Base-by-base conservation (phyloP, 2,329 filamentous ascomycete genomes). In the Penicillium sp. region DNA sequence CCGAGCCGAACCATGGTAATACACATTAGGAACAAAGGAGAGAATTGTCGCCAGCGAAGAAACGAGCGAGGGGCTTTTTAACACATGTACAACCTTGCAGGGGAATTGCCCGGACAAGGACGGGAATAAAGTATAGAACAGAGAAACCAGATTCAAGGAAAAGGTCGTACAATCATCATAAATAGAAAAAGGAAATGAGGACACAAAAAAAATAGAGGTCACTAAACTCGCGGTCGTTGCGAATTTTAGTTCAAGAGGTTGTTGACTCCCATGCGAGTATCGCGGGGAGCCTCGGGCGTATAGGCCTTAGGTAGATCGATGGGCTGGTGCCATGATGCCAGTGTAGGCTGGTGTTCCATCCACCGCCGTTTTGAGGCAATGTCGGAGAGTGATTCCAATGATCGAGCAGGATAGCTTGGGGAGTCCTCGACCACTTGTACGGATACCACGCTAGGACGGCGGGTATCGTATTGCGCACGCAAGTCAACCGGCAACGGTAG, bases 401-500 rank as follows among this genome's bases (percentile, higher is more conserved):
- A 59, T 8, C 61, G 62, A 26, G 50, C 49, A 2, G 62, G 62
- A 27, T 69, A 64, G 31, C 58, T 60, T 43, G 64, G 56, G 10
- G 64, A 66, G 52, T 72, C 69, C 6, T 72, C 69, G 7, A 64
- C 46, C 8, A 65, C 58, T 26, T 66, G 63, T 11, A 69, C 58
- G 9, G 64, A 62, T 9, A 66, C 63, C 26, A 65, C 59, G 33
- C 71, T 76, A 19, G 69, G 70, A 33, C 73, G 66, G 31, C 71
- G 71, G 31, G 65, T 58, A 29, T 75, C 72, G 43, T 75, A 72
- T 35, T 69, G 69, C 27, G 71, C 64, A 29, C 81, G 79, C n/a
- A 82, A 68, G 54, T 78, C 77, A 39, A 80, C 69, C 1, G 76
- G 75, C 11, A 74, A 67, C 9, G 75, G 72, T 54, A 75, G 68